phyloP scores from a whole-genome alignment of 306 rosid genomes.

The Medicago arabica region DNA sequence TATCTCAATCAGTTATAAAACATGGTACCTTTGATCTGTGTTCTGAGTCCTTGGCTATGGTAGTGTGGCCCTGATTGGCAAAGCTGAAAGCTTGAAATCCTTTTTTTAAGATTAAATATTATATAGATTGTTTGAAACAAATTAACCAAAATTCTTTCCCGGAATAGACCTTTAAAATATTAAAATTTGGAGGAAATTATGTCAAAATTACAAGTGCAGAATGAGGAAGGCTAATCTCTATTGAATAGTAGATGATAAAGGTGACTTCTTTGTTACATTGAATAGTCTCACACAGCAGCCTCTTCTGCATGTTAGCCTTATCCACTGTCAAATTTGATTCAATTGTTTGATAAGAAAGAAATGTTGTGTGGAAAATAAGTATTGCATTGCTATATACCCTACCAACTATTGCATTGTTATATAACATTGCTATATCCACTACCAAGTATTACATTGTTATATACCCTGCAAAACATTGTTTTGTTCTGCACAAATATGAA shows the following conservation, averaged over 20 bases:
- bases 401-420: constrained; percentile 15
- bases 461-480: constrained; percentile 13
- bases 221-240: neutral
- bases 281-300: neutral
- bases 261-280: constrained; percentile 25
- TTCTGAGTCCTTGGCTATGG: constrained; percentile 28
- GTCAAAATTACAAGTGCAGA: neutral
- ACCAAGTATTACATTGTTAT: constrained; percentile 16
- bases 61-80: constrained; percentile 6
- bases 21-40: constrained; percentile 10
- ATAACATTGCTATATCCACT: constrained; percentile 17
- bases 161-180: constrained; percentile 16
- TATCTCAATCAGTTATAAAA: constrained; percentile 12
- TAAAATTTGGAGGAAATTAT: constrained; percentile 24
- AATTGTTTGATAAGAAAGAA: constrained; percentile 22
- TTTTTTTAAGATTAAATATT: constrained; percentile 3
- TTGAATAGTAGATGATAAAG: constrained; percentile 18
- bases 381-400: constrained; percentile 14
- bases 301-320: constrained; percentile 22
- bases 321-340: neutral
- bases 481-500: constrained; percentile 9
- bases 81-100: constrained; percentile 20
- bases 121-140: constrained; percentile 1
- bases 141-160: constrained; percentile 11
- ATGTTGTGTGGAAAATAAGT: constrained; percentile 16